A percentile compares a stretch with the other conserved stretches of the same genome.
Conservation (phyloP, 2,329 filamentous ascomycete species). For the Lasiodiplodia theobromae region DNA sequence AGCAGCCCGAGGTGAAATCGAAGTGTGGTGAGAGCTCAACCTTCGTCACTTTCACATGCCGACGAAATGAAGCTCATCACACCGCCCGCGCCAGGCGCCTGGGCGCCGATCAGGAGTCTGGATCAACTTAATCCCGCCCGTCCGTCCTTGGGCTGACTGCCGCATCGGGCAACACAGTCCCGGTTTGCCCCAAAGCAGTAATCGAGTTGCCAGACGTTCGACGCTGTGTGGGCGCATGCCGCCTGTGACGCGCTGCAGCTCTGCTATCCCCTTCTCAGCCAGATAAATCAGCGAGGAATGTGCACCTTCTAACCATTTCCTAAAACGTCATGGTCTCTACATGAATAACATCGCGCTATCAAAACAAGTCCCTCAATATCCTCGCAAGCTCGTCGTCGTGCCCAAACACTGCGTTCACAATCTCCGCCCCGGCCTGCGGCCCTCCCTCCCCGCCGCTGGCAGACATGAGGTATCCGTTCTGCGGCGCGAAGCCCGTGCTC, state of each 20-base stretch:
- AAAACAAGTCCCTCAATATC: constrained; percentile 67
- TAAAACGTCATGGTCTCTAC: not conserved
- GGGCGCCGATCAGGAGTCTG: constrained; percentile 7
- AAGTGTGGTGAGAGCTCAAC: constrained; percentile 25
- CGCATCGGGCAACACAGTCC: constrained; percentile 15
- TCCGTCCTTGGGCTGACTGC: not conserved
- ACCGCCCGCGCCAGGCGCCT: not conserved
- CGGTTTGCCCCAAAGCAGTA: constrained; percentile 12
- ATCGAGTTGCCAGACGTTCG: constrained; percentile 18
- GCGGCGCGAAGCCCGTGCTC: constrained; percentile 28
- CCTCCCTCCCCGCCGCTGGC: constrained; percentile 50
- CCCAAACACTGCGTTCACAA: constrained; percentile 54
- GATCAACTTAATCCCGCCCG: constrained; percentile 8
- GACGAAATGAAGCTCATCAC: not conserved
- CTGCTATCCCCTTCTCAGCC: constrained; percentile 12
- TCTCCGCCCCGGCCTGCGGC: constrained; percentile 27
- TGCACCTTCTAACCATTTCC: not conserved
- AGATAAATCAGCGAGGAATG: not conserved
- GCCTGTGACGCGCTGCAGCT: constrained; percentile 2
- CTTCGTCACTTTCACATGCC: constrained; percentile 29
- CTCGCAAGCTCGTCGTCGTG: constrained; percentile 66
- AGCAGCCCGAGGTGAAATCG: constrained; percentile 8
- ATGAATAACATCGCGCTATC: not conserved
- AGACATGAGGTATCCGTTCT: constrained; percentile 43
- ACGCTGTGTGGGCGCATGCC: not conserved